Base-by-base conservation (phyloP, 805 yeast species). In the Saccharomyces kudriavzevii region DNA sequence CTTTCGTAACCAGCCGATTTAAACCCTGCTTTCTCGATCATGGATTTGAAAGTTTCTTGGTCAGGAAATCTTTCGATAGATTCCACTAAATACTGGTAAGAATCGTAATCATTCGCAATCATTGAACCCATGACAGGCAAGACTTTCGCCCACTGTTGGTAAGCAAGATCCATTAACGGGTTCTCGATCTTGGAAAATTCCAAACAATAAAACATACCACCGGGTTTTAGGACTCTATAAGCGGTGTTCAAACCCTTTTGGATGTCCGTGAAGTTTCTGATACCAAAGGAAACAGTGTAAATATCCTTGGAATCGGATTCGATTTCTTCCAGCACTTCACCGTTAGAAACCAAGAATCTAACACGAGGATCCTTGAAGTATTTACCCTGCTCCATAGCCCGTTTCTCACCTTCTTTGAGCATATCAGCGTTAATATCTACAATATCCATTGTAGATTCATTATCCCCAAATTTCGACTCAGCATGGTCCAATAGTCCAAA, bases 361-460 rank as follows among this genome's bases (percentile, higher is more conserved):
- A 94, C 85, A 60, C 99, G 78, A 22, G 75, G 70, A 50, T 72
- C 74, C 43, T 70, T 69, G 54, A 59, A 69, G 58, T 82, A 78
- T 54, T 85, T 85, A 57, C 82, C 80, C 51, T 80, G 83, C 11
- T 76, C 72, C 59, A 78, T 67, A 53, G 83, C 84, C 67, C 99
- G 80, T 63, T 82, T 78, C 62, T 85, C 85, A 54, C 99, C 99
- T 74, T 94, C 99, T 47, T 77, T 81, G 63, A 94, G 79, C 99
- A 94, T 94, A 68, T 94, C 97, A 3, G 96, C 83, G 68, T 94
- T 94, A 72, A 94, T 94, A 71, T 94, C 99, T 4, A 89, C 95
- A 49, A 94, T 82, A 8, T 91, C 89, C 94, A 94, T 94, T 26
- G 84, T 82, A 31, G 89, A 82, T 56, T 77, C 75, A 40, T 71